A percentile compares a stretch with the other conserved stretches of the same genome.
Conservation (phyloP, 139 green algal genomes). For the Picochlorum sp. region DNA sequence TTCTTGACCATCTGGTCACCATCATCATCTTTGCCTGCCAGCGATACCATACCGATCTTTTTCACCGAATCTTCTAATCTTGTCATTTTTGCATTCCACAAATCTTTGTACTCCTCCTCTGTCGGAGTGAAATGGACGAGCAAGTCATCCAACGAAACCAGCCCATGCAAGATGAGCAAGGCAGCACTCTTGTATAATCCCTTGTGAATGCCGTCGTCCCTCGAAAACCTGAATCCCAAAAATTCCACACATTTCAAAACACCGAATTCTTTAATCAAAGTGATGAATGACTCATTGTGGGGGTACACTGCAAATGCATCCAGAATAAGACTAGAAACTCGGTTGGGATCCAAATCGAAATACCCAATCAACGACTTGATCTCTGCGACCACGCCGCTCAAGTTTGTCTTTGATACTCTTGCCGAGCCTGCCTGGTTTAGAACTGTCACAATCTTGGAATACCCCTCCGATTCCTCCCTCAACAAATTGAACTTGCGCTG, state of each 20-base stretch:
- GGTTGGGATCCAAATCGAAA: conserved; percentile 88
- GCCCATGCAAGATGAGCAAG: conserved; percentile 19
- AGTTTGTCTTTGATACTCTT: conserved; percentile 6
- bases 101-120: conserved; percentile 29
- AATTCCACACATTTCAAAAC: conserved; percentile 18
- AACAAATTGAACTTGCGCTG: conserved; percentile 88
- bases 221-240: conserved; percentile 35
- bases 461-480: conserved; percentile 84
- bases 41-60: conserved; percentile 52
- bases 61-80: conserved; percentile 31
- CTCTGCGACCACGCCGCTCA: conserved; percentile 23
- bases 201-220: not conserved
- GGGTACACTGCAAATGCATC: conserved; percentile 48
- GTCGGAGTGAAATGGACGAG: conserved; percentile 48
- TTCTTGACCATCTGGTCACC: conserved; percentile 1
- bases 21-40: conserved; percentile 16
- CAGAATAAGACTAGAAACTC: conserved; percentile 68
- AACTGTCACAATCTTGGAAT: conserved; percentile 68
- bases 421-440: conserved; percentile 32
- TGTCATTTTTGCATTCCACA: conserved; percentile 17
- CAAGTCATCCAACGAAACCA: conserved; percentile 49
- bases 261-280: conserved; percentile 31
- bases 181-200: conserved; percentile 7
- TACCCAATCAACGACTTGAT: conserved; percentile 72
- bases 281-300: conserved; percentile 27